phyloP scores from a whole-genome alignment of 1,284 basidiomycete species.

The Trichosporon asahii region DNA sequence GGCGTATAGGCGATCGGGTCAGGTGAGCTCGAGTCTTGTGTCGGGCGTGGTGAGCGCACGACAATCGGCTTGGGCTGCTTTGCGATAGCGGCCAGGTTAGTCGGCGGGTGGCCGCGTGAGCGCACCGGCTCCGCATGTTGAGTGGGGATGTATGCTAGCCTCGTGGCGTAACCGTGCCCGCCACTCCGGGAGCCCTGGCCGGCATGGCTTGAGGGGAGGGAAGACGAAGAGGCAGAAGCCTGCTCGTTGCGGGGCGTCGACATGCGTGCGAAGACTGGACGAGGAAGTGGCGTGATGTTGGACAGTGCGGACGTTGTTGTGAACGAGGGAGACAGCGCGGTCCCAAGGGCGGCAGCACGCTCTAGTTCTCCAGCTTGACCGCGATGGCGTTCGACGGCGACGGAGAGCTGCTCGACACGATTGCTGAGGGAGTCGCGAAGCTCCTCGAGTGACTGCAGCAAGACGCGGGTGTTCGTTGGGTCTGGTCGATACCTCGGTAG shows the following conservation, averaged over 20 bases:
- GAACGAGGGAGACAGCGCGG: not conserved
- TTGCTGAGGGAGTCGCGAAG: conserved; percentile 31
- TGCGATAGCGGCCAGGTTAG: conserved; percentile 18
- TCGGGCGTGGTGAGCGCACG: conserved; percentile 8
- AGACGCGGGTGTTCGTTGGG: conserved; percentile 23
- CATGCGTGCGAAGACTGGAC: not conserved
- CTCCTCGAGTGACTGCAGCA: conserved; percentile 34
- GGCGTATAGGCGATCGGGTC: conserved; percentile 2
- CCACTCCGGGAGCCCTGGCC: not conserved
- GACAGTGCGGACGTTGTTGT: conserved; percentile 4
- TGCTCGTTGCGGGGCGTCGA: conserved; percentile 1
- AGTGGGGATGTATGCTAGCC: not conserved
- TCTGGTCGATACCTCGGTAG: conserved; percentile 12
- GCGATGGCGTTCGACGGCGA: conserved; percentile 34
- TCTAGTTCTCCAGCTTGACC: conserved; percentile 35
- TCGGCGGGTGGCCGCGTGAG: conserved; percentile 12
- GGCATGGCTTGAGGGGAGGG: not conserved
- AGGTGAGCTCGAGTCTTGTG: not conserved
- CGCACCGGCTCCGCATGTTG: not conserved
- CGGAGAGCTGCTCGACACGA: conserved; percentile 34
- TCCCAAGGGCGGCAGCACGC: conserved; percentile 12
- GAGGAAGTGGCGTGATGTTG: conserved; percentile 12
- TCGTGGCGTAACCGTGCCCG: not conserved
- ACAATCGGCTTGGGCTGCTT: conserved; percentile 16
- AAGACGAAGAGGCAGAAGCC: not conserved